Evolutionary conservation across 164 flowering plant species (phyloP).

Genomic region (Tinospora cordifolia): DNA sequence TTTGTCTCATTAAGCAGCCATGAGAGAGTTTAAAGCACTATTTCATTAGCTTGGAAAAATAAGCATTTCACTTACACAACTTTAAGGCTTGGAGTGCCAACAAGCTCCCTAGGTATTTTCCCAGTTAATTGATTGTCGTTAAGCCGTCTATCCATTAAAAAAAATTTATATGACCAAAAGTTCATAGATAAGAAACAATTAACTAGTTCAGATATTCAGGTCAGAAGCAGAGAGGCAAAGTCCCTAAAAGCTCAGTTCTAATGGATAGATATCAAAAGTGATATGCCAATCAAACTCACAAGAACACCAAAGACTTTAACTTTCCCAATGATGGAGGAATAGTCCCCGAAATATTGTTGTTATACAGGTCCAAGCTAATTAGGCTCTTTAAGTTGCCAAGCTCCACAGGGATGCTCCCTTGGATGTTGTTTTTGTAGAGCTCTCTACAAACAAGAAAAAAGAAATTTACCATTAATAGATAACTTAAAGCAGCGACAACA

Average conservation of each 20-base stretch:
- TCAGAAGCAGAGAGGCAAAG: not conserved
- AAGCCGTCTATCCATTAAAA: slow-evolving; percentile 9
- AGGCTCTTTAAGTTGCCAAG: slow-evolving; percentile 81
- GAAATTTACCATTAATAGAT: not conserved
- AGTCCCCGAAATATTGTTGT: slow-evolving; percentile 71
- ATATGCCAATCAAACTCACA: slow-evolving; percentile 43
- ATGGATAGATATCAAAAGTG: not conserved
- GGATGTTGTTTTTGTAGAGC: slow-evolving; percentile 80
- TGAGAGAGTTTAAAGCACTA: not conserved
- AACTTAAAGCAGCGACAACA: not conserved
- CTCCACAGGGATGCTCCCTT: slow-evolving; percentile 82
- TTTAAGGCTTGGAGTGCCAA: slow-evolving; percentile 53
- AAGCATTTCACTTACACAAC: slow-evolving; percentile 63
- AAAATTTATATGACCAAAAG: not conserved
- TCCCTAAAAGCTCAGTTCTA: not conserved
- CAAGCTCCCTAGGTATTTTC: slow-evolving; percentile 63
- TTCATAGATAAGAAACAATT: not conserved
- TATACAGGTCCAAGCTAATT: slow-evolving; percentile 83
- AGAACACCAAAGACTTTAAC: slow-evolving; percentile 72
- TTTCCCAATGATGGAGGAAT: slow-evolving; percentile 74
- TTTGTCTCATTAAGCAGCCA: not conserved
- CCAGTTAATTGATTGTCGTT: slow-evolving; percentile 42
- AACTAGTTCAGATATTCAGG: not conserved
- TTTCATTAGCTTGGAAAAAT: not conserved
- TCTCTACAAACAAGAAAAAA: slow-evolving; percentile 42